Conservation (phyloP, 2,329 filamentous ascomycete genomes). For the Cladosporium sp. region DNA sequence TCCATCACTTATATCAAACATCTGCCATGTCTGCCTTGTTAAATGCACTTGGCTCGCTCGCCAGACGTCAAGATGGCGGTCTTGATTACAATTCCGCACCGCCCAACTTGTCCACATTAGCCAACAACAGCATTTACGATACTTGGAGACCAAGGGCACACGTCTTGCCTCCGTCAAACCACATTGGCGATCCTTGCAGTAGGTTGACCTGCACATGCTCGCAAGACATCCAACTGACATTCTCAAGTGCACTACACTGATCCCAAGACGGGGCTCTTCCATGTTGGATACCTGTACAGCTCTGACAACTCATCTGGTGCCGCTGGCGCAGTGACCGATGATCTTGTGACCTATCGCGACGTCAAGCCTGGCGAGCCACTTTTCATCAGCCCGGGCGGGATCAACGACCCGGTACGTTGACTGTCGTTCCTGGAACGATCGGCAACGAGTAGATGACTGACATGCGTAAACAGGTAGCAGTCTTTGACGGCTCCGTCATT, state of each 20-base stretch:
- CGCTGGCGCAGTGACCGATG: constrained; percentile 36
- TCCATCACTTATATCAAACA: neutral
- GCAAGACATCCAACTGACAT: constrained; percentile 12
- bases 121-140: constrained; percentile 28
- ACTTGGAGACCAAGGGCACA: constrained; percentile 38
- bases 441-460: neutral
- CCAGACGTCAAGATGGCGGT: constrained; percentile 3
- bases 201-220: neutral
- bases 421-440: too few species aligned
- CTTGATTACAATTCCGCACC: constrained; percentile 34
- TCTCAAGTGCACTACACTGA: constrained; percentile 42
- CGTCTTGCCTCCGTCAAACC: constrained; percentile 37
- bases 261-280: constrained; percentile 41
- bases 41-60: neutral
- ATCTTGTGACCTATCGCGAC: constrained; percentile 42
- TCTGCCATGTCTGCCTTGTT: neutral
- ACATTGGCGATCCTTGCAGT: constrained; percentile 29
- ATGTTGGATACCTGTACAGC: constrained; percentile 41
- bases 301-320: constrained; percentile 15
- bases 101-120: constrained; percentile 38
- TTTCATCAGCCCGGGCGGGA: constrained; percentile 33
- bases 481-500: constrained; percentile 46
- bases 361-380: constrained; percentile 23
- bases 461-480: constrained; percentile 28
- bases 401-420: constrained; percentile 39